Evolutionary conservation across 495 filamentous ascomycete species (phyloP).

Genomic region (Penicillium malachiteum): DNA sequence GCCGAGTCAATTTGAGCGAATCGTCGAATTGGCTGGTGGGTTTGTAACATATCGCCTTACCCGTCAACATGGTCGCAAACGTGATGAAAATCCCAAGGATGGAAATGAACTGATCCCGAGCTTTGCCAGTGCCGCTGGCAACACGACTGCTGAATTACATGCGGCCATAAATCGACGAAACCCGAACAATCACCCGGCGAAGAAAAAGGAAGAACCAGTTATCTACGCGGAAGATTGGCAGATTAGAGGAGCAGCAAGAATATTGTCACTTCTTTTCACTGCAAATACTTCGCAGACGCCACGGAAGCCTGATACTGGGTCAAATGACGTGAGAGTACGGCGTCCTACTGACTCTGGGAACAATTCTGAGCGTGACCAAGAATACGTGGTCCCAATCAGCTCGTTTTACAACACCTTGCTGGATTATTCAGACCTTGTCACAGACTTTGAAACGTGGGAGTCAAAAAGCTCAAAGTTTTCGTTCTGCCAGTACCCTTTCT

Average conservation of each 20-base stretch:
- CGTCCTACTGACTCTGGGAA: slow-evolving; percentile 26
- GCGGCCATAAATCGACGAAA: slow-evolving; percentile 68
- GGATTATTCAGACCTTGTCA: slow-evolving; percentile 81
- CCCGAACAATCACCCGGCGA: slow-evolving; percentile 42
- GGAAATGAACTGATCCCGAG: slow-evolving; percentile 68
- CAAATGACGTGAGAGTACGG: slow-evolving; percentile 13
- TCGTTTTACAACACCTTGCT: slow-evolving; percentile 86
- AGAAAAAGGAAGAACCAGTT: slow-evolving; percentile 50
- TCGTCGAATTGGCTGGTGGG: slow-evolving; percentile 72
- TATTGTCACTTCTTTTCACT: slow-evolving; percentile 80
- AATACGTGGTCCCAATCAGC: slow-evolving; percentile 71
- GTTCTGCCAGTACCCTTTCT: slow-evolving; percentile 94
- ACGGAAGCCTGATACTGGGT: slow-evolving; percentile 28
- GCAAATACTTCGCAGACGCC: slow-evolving; percentile 65
- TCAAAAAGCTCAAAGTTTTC: slow-evolving; percentile 70
- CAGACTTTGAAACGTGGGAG: slow-evolving; percentile 91
- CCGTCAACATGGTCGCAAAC: slow-evolving; percentile 69
- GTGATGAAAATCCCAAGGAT: slow-evolving; percentile 53
- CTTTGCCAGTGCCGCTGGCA: slow-evolving; percentile 59
- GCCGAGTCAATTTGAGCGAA: slow-evolving; percentile 62
- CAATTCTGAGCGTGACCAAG: slow-evolving; percentile 49
- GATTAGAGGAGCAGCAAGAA: slow-evolving; percentile 74
- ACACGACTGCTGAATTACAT: slow-evolving; percentile 69
- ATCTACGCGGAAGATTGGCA: slow-evolving; percentile 90
- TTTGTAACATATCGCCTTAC: slow-evolving; percentile 83